Evolutionary conservation across 208 protist species (phyloP), one percentile per base, ranked within the genome.

Genomic region (Trypanosoma scelopori): DNA sequence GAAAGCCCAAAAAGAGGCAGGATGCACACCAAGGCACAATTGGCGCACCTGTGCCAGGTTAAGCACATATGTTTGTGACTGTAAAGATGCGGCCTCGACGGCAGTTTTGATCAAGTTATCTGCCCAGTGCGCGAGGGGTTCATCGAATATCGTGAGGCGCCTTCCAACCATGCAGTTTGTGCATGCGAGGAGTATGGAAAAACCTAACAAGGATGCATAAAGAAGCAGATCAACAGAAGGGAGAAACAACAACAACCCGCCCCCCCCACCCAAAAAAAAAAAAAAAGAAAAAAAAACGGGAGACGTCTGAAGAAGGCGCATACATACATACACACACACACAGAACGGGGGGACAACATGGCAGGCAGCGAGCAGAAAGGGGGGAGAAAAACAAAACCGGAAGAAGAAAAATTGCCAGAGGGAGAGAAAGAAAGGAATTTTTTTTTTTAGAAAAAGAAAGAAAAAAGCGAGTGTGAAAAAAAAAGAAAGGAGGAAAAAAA

Each of bases 71-170:
- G 20, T 28, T 7, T 37, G 30, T 18, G 57, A n/a, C 20, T 37
- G 41, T 37, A 35, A 3, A 41, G 28, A 12, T 35, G 22, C 49
- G 56, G 15, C 20, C 16, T 59, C 30, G 0, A 45, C n/a, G n/a
- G 37, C 39, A 3, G 50, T 1, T 2, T 67, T 25, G 1, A 69
- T 2, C 45, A 69, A 43, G 25, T 49, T 18, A 16, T 61, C 32
- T 30, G 55, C 64, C 64, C 64, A 69, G 2, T 22, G 16, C 9
- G 64, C 64, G 22, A 69, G 16, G 5, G 64, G 64, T 35, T 69
- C 45, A 35, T 51, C 39, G 25, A 69, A 69, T 15, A 69, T 32
- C 1, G 64, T 69, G 52, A 47, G 25, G 11, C 46, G 32, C 15
- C 48, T 9, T 1, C 30, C 18, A 47, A 58, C 28, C 18, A 58